phyloP scores from a whole-genome alignment of 148 eudicot species.

The Chenopodium suecicum region DNA sequence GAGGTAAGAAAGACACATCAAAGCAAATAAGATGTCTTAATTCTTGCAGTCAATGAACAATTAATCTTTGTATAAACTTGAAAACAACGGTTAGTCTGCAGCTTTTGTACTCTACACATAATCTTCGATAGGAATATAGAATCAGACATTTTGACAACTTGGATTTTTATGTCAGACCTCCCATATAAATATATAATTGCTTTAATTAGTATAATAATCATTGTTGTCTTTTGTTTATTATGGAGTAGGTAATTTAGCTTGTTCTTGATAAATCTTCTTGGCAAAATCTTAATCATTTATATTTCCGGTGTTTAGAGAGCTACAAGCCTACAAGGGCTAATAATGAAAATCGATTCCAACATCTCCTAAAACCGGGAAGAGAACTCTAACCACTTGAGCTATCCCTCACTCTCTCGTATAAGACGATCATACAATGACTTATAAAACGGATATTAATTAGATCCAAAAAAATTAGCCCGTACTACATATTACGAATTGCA shows the following conservation, averaged over 20 bases:
- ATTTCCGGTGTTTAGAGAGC: too few relatives aligned
- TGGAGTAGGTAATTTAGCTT: neutral
- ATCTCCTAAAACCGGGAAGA: too few relatives aligned
- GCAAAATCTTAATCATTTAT: neutral
- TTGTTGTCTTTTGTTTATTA: neutral
- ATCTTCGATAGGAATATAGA: neutral
- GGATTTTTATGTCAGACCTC: neutral
- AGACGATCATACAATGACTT: too few relatives aligned
- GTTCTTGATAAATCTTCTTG: neutral
- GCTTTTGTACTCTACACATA: neutral
- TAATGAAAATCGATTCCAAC: too few relatives aligned
- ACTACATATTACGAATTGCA: too few relatives aligned
- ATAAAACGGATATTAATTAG: accelerated
- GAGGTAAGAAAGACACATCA: constrained; percentile 21
- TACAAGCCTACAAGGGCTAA: too few relatives aligned
- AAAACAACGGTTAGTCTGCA: constrained; percentile 3
- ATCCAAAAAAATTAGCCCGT: too few relatives aligned
- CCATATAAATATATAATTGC: neutral
- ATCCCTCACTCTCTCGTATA: too few relatives aligned
- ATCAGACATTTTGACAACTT: neutral
- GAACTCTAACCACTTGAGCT: too few relatives aligned
- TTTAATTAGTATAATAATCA: neutral
- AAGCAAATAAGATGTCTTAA: constrained; percentile 19
- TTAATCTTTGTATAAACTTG: constrained; percentile 13
- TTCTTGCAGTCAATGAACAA: constrained; percentile 8